Evolutionary conservation across 495 filamentous ascomycete species (phyloP), one percentile per base, ranked within the genome.

Genomic region (Xylaria telfairii): DNA sequence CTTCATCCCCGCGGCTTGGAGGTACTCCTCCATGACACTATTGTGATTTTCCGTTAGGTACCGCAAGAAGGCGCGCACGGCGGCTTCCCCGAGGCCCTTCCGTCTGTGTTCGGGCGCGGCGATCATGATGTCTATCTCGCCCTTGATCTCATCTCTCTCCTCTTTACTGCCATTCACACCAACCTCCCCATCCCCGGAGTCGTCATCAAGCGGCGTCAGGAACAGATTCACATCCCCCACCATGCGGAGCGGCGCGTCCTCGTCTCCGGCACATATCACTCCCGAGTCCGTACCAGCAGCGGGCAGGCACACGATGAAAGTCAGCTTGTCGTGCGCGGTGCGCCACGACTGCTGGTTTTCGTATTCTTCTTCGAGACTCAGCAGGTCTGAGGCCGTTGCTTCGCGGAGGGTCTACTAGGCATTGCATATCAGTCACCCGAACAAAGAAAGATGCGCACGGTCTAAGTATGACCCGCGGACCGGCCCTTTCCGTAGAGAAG

Each of bases 101-200:
- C 91, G 80, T 62, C 90, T 91, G 21, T 87, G 81, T 1, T 72
- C 59, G 24, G 83, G 81, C 15, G 81, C 78, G 2, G 94, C 94
- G 65, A 97, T 91, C 94, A 97, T 97, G 69, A 97, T 86, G 81
- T 97, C 93, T 51, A 97, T 77, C 71, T 97, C 94, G 24, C 92
- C 94, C 26, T 91, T 77, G 46, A 89, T 15, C 28, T 44, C 42
- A 21, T 37, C 39, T 12, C 21, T 47, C 15, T 17, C 37, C 15
- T 37, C 12, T 9, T 32, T 26, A 4, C 4, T 19, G n/a, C 42
- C 49, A 24, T 62, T 30, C 19, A 21, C 4, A 9, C 17, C n/a
- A n/a, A n/a, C n/a, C n/a, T n/a, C 0, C 54, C 30, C 54, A 34
- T 75, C 78, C 8, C 77, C 72, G 0, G 75, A 75, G 13, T 81